Base-by-base conservation (phyloP, 2,329 filamentous ascomycete genomes). In the Aureobasidium sp. region DNA sequence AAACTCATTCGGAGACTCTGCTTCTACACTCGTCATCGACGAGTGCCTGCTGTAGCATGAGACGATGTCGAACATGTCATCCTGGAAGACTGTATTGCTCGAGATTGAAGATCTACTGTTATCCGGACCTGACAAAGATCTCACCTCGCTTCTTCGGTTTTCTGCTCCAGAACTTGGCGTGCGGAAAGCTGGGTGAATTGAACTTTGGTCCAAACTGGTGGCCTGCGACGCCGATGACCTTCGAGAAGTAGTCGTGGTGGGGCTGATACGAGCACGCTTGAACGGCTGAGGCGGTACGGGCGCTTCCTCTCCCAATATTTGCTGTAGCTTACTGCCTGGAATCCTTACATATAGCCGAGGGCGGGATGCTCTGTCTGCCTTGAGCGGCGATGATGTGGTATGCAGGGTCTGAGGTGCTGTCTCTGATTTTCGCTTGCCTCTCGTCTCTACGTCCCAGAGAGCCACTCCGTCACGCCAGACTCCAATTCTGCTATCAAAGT, bases 391-490 rank as follows among this genome's bases (percentile, higher is more conserved):
- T n/a, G n/a, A n/a, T 7, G 13, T 39, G 32, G 13, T 39, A 17
- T 13, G 7, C 27, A 46, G 5, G 17, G n/a, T 26, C 9, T 60
- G 15, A 36, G 32, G n/a, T 20, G 62, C 48, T 6, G 51, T 13
- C n/a, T 63, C 55, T 37, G 56, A 43, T 10, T 63, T 59, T 17
- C 68, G 20, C 29, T 44, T 29, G 27, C 13, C 17, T 15, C 12
- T 29, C 36, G 17, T 43, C 6, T 32, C 53, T 8, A 39, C 65
- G 29, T 74, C 74, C 76, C 77, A 79, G 56, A 76, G 71, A 32
- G 76, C 73, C 39, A 72, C 72, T 5, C 77, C 78, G 66, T 79
- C 70, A 56, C 74, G 75, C 73, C 78, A 80, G 4, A 76, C 69
- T 6, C 77, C 78, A 63, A 79, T 73, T 39, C 68, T 66, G 32